Evolutionary conservation across 2,329 filamentous ascomycete genomes (phyloP), one percentile per base, ranked within the genome.

Genomic region (Metarhizium guizhouense): DNA sequence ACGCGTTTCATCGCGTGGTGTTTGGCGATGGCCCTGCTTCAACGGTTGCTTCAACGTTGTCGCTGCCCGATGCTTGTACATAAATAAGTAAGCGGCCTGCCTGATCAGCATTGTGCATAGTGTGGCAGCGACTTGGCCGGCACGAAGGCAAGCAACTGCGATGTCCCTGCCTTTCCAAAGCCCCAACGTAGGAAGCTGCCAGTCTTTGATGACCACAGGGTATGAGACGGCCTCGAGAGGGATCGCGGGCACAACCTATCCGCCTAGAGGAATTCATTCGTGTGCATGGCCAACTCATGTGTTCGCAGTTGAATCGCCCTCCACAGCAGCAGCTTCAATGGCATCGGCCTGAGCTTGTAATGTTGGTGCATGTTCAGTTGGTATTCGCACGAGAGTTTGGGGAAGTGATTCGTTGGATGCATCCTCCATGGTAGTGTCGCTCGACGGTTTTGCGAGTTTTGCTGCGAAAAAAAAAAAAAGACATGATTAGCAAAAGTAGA

Each of bases 341-440:
- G 72, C 78, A 43, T 84, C 81, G 14, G 80, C 76, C 51, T 84
- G 81, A 20, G 81, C 82, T 60, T 86, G 83, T 6, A 87, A 68
- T 29, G 81, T 74, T 30, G 83, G 83, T 13, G 83, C 84, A 70
- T 92, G 88, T 62, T 93, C 87, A 16, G 88, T 91, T 1, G 90
- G 90, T 62, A 94, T 93, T 60, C 90, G 83, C 40, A 95, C 90
- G 16, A 95, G 78, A 18, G 89, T 93, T 67, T 93, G 87, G 2
- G 90, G 90, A 45, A 94, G 75, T 45, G 81, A 73, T n/a, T 77
- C 64, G 54, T 72, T 62, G 53, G 76, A 70, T 60, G 38, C 38
- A 47, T 75, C 70, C 52, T 70, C 67, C 32, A 51, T 51, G 4
- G 60, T 50, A 36, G 60, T 49, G 20, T 74, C 70, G 48, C 73